Conservation (phyloP, 495 filamentous ascomycete genomes). For the Viridothelium virens region DNA sequence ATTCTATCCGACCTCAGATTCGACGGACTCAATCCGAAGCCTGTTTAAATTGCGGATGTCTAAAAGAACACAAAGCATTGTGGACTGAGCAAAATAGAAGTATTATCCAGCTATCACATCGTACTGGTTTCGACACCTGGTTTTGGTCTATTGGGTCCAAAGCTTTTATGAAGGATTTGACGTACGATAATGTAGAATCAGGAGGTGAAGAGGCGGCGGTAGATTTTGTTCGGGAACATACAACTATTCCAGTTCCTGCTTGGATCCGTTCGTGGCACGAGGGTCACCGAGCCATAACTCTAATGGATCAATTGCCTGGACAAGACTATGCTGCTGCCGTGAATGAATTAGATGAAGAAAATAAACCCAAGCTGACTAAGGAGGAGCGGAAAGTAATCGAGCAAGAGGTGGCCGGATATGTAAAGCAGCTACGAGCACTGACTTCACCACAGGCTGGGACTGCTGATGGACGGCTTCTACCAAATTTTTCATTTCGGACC, state of each 20-base stretch:
- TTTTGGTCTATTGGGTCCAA: not conserved
- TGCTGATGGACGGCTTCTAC: not conserved
- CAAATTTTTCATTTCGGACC: not conserved
- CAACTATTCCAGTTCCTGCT: not conserved
- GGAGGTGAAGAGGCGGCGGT: not conserved
- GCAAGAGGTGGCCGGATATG: not conserved
- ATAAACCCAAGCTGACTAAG: not conserved
- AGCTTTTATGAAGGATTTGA: not conserved
- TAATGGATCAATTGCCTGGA: not conserved
- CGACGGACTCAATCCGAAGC: not conserved
- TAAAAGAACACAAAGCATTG: not conserved
- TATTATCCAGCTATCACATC: not conserved
- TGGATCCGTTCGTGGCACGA: constrained; percentile 1
- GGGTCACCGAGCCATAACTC: not conserved
- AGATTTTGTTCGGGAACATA: not conserved
- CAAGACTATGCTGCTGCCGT: not conserved
- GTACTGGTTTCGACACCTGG: not conserved
- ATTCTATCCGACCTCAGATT: not conserved
- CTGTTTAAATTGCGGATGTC: not conserved
- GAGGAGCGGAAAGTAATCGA: not conserved
- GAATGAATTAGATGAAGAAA: not conserved
- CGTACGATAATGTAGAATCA: not conserved
- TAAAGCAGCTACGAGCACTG: not conserved
- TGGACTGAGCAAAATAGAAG: not conserved
- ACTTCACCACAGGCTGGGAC: not conserved